A percentile compares a stretch with the other conserved stretches of the same genome.
Conservation (phyloP, 2,329 filamentous ascomycete genomes). For the Microsporum canis region DNA sequence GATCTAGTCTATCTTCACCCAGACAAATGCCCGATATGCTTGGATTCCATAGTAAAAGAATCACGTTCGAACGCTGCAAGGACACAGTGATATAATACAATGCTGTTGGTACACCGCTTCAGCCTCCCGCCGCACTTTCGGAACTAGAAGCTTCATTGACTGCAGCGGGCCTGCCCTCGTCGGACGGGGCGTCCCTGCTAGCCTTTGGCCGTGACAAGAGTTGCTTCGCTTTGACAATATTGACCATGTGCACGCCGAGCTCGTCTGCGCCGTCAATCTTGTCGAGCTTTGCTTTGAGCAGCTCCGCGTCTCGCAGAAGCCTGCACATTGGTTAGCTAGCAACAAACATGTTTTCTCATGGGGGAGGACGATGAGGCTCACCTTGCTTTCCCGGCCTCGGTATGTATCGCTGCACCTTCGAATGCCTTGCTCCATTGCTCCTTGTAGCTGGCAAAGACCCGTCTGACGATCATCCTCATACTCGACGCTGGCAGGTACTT, state of each 20-base stretch:
- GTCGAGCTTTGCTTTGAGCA: slow-evolving; percentile 1
- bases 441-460: slow-evolving; percentile 1
- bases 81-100: too few relatives aligned
- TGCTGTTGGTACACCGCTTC: too few relatives aligned
- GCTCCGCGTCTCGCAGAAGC: slow-evolving; percentile 5
- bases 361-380: not conserved
- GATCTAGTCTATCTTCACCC: too few relatives aligned
- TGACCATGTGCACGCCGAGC: not conserved
- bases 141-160: not conserved
- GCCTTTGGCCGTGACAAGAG: not conserved
- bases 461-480: slow-evolving; percentile 3
- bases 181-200: not conserved
- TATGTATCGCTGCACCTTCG: slow-evolving; percentile 3
- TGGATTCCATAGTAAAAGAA: too few relatives aligned
- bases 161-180: not conserved
- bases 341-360: not conserved
- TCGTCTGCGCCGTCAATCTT: slow-evolving; percentile 4
- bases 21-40: too few relatives aligned
- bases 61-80: too few relatives aligned
- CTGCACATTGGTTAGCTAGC: not conserved
- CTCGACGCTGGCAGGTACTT: slow-evolving; percentile 50
- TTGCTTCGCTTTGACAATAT: slow-evolving; percentile 6
- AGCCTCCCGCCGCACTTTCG: not conserved
- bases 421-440: slow-evolving; percentile 6
- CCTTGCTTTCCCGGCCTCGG: slow-evolving; percentile 4